These are phyloP conservation scores for Dendrobium huoshanense DNA, from an alignment of 106 monocot species.

Conservation along the genomic window DNA sequence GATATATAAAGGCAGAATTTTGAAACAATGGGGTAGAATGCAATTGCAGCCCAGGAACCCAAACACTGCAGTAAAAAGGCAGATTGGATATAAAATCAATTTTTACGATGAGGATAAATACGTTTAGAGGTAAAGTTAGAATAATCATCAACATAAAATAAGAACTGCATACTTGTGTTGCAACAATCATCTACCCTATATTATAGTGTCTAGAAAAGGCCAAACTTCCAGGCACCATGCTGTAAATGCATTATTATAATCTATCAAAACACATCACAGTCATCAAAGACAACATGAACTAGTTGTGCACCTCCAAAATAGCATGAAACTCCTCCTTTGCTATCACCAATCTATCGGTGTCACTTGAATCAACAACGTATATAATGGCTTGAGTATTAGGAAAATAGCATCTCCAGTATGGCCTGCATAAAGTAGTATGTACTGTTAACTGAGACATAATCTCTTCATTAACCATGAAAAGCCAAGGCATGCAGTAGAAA, in stretches of 20 bases:
- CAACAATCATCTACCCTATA: background rate
- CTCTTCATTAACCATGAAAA: background rate
- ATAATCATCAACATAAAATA: background rate
- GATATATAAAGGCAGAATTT: too few species aligned
- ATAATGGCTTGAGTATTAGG: conserved; percentile 98
- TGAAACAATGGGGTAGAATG: background rate
- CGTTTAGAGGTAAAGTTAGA: background rate
- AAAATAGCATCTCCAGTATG: conserved; percentile 99
- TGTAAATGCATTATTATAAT: background rate
- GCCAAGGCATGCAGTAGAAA: background rate
- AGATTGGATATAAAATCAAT: background rate
- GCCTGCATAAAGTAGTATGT: conserved; percentile 27
- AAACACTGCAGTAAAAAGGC: background rate
- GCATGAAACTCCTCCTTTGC: conserved; percentile 99
- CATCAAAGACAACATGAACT: conserved; percentile 4
- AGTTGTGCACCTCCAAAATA: conserved; percentile 70
- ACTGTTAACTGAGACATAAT: background rate
- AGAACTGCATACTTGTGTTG: background rate
- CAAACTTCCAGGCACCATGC: background rate
- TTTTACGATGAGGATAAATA: background rate
- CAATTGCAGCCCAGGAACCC: background rate
- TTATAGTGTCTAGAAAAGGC: background rate
- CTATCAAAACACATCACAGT: background rate
- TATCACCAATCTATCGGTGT: conserved; percentile 81
- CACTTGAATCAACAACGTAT: conserved; percentile 98